phyloP scores from a whole-genome alignment of 208 protist species.

The Kentomonas sorsogonicus region DNA sequence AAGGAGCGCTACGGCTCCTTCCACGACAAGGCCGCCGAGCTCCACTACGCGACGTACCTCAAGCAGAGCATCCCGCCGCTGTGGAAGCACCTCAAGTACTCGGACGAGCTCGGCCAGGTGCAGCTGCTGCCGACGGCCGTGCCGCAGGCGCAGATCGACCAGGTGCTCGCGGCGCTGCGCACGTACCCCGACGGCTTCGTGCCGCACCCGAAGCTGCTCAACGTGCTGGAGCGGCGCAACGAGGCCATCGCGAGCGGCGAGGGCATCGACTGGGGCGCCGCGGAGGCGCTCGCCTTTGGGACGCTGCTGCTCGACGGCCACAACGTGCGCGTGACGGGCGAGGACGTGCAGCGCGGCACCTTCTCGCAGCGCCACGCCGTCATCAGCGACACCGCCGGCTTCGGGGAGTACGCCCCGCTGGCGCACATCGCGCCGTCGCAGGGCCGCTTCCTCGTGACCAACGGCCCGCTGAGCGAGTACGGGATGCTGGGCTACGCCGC shows the following conservation, averaged over 20 bases:
- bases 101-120: slow-evolving; percentile 66
- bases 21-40: slow-evolving; percentile 42
- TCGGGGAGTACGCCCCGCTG: slow-evolving; percentile 72
- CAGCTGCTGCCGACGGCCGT: slow-evolving; percentile 66
- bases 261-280: slow-evolving; percentile 93
- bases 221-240: slow-evolving; percentile 73
- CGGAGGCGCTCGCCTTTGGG: slow-evolving; percentile 94
- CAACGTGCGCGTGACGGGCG: slow-evolving; percentile 91
- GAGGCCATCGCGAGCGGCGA: slow-evolving; percentile 63
- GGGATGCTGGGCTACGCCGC: slow-evolving; percentile 97
- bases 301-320: slow-evolving; percentile 92
- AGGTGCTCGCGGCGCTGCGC: slow-evolving; percentile 51
- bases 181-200: slow-evolving; percentile 76
- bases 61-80: slow-evolving; percentile 48
- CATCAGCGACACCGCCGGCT: slow-evolving; percentile 89
- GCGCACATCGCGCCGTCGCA: slow-evolving; percentile 61
- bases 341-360: slow-evolving; percentile 97
- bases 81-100: slow-evolving; percentile 78
- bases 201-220: slow-evolving; percentile 72
- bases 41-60: slow-evolving; percentile 86
- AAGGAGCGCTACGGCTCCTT: slow-evolving; percentile 79
- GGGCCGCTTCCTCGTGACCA: slow-evolving; percentile 87
- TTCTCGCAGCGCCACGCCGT: slow-evolving; percentile 97
- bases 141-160: slow-evolving; percentile 38
- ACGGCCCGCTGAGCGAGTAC: slow-evolving; percentile 95